Percentiles rank a stretch among this genome's conserved stretches.
phyloP scores from a whole-genome alignment of 805 yeast species.

The Lipomyces yamanashiensis region DNA sequence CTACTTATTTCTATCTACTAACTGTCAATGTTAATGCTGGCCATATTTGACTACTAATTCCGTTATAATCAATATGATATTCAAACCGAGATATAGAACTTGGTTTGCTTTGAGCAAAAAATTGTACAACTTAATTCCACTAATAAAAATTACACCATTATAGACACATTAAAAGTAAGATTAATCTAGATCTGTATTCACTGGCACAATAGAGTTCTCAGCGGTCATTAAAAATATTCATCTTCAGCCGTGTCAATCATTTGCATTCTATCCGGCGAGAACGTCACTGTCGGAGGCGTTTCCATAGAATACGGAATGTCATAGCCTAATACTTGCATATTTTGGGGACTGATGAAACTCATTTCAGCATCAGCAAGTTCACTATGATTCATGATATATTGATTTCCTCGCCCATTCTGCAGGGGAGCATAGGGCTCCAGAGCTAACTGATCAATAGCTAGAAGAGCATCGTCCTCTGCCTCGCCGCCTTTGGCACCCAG shows the following conservation, averaged over 20 bases:
- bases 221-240: conserved; percentile 3
- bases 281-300: conserved; percentile 4
- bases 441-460: conserved; percentile 19
- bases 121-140: too few relatives aligned
- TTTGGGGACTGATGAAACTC: conserved; percentile 23
- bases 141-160: too few relatives aligned
- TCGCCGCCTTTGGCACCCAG: not conserved
- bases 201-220: too few relatives aligned
- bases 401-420: not conserved
- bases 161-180: too few relatives aligned
- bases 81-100: too few relatives aligned
- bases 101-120: too few relatives aligned
- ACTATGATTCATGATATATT: not conserved
- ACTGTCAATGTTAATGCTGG: too few relatives aligned
- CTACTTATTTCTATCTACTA: not conserved
- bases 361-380: conserved; percentile 12
- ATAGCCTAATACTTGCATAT: conserved; percentile 12
- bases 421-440: not conserved
- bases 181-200: too few relatives aligned
- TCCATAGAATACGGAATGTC: conserved; percentile 11
- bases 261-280: conserved; percentile 3
- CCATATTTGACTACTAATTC: too few relatives aligned
- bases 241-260: conserved; percentile 4
- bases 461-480: not conserved
- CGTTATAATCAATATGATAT: too few relatives aligned